Evolutionary conservation across 768 basidiomycete species (phyloP), one percentile per base, ranked within the genome.

Genomic region (Lentinus brumalis): DNA sequence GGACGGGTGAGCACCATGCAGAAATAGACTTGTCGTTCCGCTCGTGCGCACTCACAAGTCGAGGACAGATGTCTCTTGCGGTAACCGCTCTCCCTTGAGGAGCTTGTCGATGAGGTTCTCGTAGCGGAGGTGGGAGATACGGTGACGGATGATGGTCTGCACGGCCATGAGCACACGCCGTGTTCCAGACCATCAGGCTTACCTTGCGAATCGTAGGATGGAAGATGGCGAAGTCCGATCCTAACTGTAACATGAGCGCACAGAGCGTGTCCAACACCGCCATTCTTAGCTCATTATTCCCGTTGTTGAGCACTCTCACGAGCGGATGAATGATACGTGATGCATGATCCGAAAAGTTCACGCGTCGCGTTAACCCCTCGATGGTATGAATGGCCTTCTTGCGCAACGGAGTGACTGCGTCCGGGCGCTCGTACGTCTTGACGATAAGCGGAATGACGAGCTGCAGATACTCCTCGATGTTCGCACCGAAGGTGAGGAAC

Each of bases 171-270:
- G 56, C 21, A 26, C 40, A 57, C 35, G 3, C 16, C 51, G 30
- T 16, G 50, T 15, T 30, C 5, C 12, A 42, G 16, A 53, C 32
- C 38, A 11, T 5, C 41, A 26, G 21, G 65, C 78, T 51, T 65
- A 92, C 96, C 83, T 98, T 98, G 74, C 94, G 94, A 65, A 99
- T 92, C 66, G 96, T 96, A 0, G 97, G 95, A 39, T 98, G 92
- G 68, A 98, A 99, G 46, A 99, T 94, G 4, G 97, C 95, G 66
- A 96, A 99, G 72, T 98, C 96, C 0, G 96, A 88, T 1, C 96
- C 96, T 54, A 99, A 85, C 69, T 99, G 97, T 40, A 94, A 81
- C 41, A 98, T 88, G 42, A 98, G 79, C 0, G 95, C 91, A 71
- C 94, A 97, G 2, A 99, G 77, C 0, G 95, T 92, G 61, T 98